Evolutionary conservation across 176 grass and related monocot species (phyloP).

Genomic region (Tillandsia leiboldiana): DNA sequence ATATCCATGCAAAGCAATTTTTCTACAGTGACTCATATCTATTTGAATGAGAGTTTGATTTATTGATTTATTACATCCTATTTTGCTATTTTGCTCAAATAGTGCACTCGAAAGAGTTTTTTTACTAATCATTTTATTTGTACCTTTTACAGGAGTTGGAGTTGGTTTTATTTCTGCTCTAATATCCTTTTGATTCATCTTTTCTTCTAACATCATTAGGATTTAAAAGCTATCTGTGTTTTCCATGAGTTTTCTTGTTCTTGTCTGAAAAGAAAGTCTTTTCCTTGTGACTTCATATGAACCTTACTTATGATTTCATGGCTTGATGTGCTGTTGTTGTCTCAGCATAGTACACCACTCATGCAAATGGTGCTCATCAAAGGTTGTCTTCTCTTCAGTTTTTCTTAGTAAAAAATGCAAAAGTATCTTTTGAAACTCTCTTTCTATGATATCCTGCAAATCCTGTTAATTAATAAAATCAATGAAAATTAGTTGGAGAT

Average conservation of each 20-base stretch:
- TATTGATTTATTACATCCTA: background rate
- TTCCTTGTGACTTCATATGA: background rate
- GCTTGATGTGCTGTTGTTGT: too few relatives aligned
- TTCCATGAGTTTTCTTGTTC: background rate
- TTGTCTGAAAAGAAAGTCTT: background rate
- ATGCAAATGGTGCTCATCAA: too few relatives aligned
- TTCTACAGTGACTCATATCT: background rate
- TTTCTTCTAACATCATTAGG: background rate
- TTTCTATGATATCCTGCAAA: too few relatives aligned
- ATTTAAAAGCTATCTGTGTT: background rate
- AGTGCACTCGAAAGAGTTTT: background rate
- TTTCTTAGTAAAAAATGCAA: too few relatives aligned
- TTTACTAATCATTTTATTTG: conserved; percentile 6
- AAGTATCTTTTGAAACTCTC: too few relatives aligned
- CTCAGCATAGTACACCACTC: too few relatives aligned
- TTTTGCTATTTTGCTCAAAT: background rate
- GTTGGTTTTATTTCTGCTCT: conserved; percentile 98
- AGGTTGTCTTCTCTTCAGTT: too few relatives aligned
- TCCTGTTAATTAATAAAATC: too few relatives aligned
- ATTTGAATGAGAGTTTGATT: conserved; percentile 1
- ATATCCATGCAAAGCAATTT: conserved; percentile 4
- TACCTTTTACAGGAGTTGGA: conserved; percentile 60
- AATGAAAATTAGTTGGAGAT: too few relatives aligned
- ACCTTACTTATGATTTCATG: background rate
- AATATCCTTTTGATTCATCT: conserved; percentile 61